Percentiles rank a stretch among this genome's conserved stretches.
These are phyloP conservation scores for Patellifolia procumbens DNA, from an alignment of 179 eudicot species.

Conservation along the genomic window DNA sequence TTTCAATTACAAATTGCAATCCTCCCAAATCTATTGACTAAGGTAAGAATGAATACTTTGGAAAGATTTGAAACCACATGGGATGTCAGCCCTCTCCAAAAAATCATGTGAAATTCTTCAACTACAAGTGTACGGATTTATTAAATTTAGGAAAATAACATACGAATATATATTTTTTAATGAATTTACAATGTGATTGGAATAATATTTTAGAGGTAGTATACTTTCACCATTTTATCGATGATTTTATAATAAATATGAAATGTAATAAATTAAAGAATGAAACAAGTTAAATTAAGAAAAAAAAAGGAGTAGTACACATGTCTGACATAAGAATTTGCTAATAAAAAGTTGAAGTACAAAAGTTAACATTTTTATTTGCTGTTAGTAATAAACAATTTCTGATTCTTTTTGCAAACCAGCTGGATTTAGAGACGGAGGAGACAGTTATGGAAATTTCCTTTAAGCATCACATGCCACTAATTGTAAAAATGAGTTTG, in stretches of 20 bases:
- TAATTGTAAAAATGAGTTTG: neutral
- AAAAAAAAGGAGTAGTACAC: neutral
- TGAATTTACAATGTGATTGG: neutral
- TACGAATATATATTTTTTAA: no score
- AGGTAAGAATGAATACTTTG: neutral
- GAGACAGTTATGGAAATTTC: conserved; percentile 32
- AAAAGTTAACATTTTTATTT: neutral
- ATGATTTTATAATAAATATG: no score
- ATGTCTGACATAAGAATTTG: conserved; percentile 1
- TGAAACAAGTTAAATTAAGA: neutral
- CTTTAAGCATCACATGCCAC: conserved; percentile 23
- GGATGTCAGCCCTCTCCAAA: conserved; percentile 14
- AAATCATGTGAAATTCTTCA: neutral
- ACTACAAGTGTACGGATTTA: neutral
- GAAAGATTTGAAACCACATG: conserved; percentile 17
- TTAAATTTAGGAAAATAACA: neutral
- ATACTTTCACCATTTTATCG: no score
- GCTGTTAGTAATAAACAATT: conserved; percentile 1
- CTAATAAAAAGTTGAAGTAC: neutral
- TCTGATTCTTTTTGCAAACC: conserved; percentile 11
- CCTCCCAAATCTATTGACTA: neutral
- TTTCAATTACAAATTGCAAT: neutral
- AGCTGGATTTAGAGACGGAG: conserved; percentile 33
- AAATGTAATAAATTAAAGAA: no score
- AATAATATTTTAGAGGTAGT: no score